These are phyloP conservation scores for Beauveria varroae DNA, from an alignment of 2,329 filamentous ascomycete species.

Conservation along the genomic window DNA sequence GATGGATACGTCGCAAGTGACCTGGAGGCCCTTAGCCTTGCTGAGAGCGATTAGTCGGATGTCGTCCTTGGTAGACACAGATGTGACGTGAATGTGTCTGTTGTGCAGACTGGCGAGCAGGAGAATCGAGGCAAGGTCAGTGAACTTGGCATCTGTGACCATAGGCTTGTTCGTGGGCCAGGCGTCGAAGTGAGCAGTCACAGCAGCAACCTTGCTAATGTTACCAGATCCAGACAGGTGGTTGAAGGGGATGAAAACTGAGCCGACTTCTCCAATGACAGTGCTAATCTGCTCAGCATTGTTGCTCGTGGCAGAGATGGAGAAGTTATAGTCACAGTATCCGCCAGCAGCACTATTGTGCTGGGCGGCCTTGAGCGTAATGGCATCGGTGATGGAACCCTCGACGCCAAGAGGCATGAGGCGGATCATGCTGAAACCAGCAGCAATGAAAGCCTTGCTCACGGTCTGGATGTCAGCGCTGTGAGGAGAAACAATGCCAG, in stretches of 20 bases:
- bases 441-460: conserved; percentile 64
- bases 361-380: conserved; percentile 64
- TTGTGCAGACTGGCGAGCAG: conserved; percentile 71
- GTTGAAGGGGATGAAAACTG: conserved; percentile 78
- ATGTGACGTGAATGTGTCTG: conserved; percentile 72
- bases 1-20: conserved; percentile 76
- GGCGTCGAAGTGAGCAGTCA: conserved; percentile 69
- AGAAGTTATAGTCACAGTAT: conserved; percentile 75
- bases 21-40: conserved; percentile 74
- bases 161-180: conserved; percentile 76
- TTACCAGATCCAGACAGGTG: conserved; percentile 71
- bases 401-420: conserved; percentile 70
- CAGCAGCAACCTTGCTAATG: conserved; percentile 74
- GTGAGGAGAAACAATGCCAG: conserved; percentile 56
- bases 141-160: conserved; percentile 72
- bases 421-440: conserved; percentile 74
- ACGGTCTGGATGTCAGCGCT: conserved; percentile 63
- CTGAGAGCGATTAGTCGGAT: conserved; percentile 69
- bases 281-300: conserved; percentile 70
- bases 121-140: conserved; percentile 72
- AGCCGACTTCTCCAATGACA: conserved; percentile 66
- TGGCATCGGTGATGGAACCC: conserved; percentile 64
- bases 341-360: conserved; percentile 60
- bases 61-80: conserved; percentile 71
- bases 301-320: conserved; percentile 63